Evolutionary conservation across 306 rosid species (phyloP).

Genomic region (Carpinus viminea): DNA sequence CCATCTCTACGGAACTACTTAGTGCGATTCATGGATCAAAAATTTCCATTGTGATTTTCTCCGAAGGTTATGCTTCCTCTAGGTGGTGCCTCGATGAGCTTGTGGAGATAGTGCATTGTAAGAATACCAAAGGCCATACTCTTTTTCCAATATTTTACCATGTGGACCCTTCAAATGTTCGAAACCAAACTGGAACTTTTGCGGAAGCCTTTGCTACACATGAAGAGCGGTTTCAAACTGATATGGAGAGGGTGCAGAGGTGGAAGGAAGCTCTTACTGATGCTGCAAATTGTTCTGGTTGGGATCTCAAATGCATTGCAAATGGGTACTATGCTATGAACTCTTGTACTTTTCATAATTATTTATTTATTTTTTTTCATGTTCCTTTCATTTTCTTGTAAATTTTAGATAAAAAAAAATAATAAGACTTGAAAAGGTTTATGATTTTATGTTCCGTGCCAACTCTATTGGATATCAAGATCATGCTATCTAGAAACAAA

Average conservation of each 20-base stretch:
- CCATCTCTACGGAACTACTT: neutral
- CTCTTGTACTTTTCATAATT: too few species aligned
- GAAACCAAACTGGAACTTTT: too few species aligned
- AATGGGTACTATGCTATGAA: conserved; percentile 4
- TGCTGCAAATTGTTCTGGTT: neutral
- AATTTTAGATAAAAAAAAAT: too few species aligned
- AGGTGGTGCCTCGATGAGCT: conserved; percentile 9
- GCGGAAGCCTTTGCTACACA: too few species aligned
- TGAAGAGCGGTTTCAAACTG: too few species aligned
- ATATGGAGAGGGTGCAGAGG: neutral
- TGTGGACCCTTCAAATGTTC: too few species aligned
- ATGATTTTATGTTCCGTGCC: too few species aligned
- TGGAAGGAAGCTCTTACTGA: neutral
- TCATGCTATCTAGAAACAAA: too few species aligned
- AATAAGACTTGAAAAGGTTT: too few species aligned
- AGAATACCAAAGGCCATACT: neutral
- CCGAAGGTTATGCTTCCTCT: neutral
- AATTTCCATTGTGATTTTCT: neutral
- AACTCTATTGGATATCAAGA: too few species aligned
- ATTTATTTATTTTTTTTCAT: too few species aligned
- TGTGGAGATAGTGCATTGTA: neutral
- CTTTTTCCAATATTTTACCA: neutral
- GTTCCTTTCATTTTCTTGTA: too few species aligned
- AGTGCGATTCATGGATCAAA: neutral
- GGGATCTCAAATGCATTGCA: neutral